These are phyloP conservation scores for Debaryomycetaceae sp. DNA, from an alignment of 1,139 yeast genomes.

Conservation along the genomic window DNA sequence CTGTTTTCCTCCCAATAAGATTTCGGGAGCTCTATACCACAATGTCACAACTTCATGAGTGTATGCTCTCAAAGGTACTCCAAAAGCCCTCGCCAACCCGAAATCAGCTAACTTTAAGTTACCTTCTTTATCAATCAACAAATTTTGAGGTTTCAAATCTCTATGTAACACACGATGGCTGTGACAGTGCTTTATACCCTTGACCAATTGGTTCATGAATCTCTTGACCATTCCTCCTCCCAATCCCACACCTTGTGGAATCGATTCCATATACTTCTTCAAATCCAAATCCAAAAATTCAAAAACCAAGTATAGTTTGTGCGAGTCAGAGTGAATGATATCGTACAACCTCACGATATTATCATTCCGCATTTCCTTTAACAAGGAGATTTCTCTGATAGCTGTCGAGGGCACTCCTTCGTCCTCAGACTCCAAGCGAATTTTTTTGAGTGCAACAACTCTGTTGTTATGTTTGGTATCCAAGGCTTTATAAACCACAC, in stretches of 20 bases:
- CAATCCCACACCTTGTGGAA: slow-evolving; percentile 87
- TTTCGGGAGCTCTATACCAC: slow-evolving; percentile 98
- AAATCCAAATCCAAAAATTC: slow-evolving; percentile 92
- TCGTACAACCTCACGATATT: slow-evolving; percentile 89
- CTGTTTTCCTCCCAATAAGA: slow-evolving; percentile 91
- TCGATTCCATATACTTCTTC: slow-evolving; percentile 94
- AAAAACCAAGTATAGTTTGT: slow-evolving; percentile 87
- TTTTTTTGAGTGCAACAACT: slow-evolving; percentile 90
- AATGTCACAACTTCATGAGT: slow-evolving; percentile 97
- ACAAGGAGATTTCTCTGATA: slow-evolving; percentile 87
- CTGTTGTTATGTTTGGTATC: slow-evolving; percentile 87
- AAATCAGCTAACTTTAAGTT: slow-evolving; percentile 94
- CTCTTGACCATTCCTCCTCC: slow-evolving; percentile 89
- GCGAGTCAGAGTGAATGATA: slow-evolving; percentile 95
- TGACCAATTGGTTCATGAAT: slow-evolving; percentile 88
- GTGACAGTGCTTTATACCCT: slow-evolving; percentile 94
- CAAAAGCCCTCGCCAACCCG: slow-evolving; percentile 96
- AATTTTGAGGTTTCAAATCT: slow-evolving; percentile 93
- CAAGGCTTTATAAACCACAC: slow-evolving; percentile 94
- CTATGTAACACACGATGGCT: slow-evolving; percentile 93
- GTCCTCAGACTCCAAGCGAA: slow-evolving; percentile 93
- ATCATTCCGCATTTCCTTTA: slow-evolving; percentile 90
- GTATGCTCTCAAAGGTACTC: slow-evolving; percentile 93
- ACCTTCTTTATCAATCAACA: slow-evolving; percentile 92
- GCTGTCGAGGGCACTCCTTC: slow-evolving; percentile 99